Base-by-base conservation (phyloP, 208 protist species). In the Crithidia sp. region DNA sequence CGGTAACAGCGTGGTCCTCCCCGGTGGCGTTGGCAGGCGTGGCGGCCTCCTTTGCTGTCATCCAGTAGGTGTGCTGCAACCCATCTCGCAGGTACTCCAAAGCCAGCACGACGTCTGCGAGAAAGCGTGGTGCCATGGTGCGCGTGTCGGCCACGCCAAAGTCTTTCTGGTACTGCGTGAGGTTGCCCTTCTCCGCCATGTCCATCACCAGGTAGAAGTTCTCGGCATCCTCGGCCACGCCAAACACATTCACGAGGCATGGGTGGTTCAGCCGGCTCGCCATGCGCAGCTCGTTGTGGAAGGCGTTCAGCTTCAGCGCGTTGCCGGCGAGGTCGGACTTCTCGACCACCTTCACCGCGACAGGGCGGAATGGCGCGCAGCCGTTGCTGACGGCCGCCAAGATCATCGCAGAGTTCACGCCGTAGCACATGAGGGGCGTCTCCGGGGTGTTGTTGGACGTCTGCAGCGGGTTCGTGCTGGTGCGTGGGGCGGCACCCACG, bases 131-230 rank as follows among this genome's bases (percentile, higher is more conserved):
- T 17, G 90, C 92, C 77, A 92, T 90, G 44, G 58, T 47, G 17
- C 78, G 58, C 59, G 87, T 90, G 71, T 87, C 71, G 8, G 58
- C 71, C n/a, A 89, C 73, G 14, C 84, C 87, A 40, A 83, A 84
- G 40, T 73, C 65, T 36, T 83, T 77, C 53, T 87, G 76, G 60
- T 96, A 93, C 52, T 85, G 54, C 13, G 76, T 37, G 49, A 96
- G 40, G 54, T 91, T 87, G 2, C 89, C 90, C 28, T 85, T 84
- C 70, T 94, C 89, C 14, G 88, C 88, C 37, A 92, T 50, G 58
- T 96, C 92, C 86, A 96, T 94, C 41, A 96, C 87, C 13, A 96
- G 69, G 40, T 82, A 82, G 37, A 94, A 64, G 43, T 89, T 67
- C 7, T 79, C 60, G 1, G 62, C 77, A 39, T 89, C 83, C 72